Evolutionary conservation across 176 grass and related monocot genomes (phyloP).

Genomic region (Metroxylon sagu): DNA sequence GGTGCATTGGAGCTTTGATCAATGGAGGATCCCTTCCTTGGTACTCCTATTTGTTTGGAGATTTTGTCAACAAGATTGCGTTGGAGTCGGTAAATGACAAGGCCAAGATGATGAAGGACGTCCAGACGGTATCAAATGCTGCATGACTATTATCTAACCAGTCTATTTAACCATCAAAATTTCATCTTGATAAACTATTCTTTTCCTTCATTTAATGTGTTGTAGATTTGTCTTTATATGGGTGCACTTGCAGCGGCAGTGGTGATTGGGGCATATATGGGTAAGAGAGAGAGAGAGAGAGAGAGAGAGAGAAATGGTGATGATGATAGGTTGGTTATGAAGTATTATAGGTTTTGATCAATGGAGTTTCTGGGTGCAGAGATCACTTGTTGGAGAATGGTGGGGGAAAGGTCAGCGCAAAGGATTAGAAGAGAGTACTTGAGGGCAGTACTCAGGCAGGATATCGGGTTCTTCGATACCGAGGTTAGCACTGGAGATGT

Average conservation of each 20-base stretch:
- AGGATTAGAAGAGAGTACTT: constrained; percentile 46
- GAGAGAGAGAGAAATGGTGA: too few species aligned
- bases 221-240: constrained; percentile 55
- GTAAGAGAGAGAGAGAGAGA: constrained; percentile 9
- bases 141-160: too few species aligned
- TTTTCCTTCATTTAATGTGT: background rate
- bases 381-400: constrained; percentile 62
- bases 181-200: background rate
- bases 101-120: constrained; percentile 51
- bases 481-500: constrained; percentile 60
- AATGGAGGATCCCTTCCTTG: constrained; percentile 54
- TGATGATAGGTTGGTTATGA: too few species aligned
- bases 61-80: constrained; percentile 56
- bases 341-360: too few species aligned
- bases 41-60: constrained; percentile 68
- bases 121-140: constrained; percentile 21
- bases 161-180: background rate
- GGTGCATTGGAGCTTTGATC: constrained; percentile 44
- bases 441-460: constrained; percentile 49
- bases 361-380: constrained; percentile 18
- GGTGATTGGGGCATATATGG: constrained; percentile 42
- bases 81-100: constrained; percentile 17
- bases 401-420: constrained; percentile 46
- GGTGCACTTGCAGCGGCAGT: constrained; percentile 34
- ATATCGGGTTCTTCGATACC: constrained; percentile 64